Base-by-base conservation (phyloP, 192 early-diverging fungal species). In the Entomortierella lignicola region DNA sequence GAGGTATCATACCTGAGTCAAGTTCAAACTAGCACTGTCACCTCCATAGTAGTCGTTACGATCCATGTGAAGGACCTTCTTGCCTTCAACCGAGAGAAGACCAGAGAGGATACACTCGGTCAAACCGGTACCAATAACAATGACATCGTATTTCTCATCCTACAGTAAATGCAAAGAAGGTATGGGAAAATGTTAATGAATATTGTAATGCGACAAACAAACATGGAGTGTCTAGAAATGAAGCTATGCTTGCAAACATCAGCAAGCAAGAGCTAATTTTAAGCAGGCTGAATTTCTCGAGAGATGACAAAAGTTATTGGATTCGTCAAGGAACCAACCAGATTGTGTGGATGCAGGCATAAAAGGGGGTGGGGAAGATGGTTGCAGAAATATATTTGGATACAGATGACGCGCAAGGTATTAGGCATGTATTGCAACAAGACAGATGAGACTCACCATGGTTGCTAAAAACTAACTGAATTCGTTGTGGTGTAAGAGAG, bases 1-100 rank as follows among this genome's bases (percentile, higher is more conserved):
- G 12, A 20, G 59, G 4, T 41, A 17, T 34, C 64, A 65, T 87
- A 93, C 94, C 92, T 98, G 97, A 47, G 95, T 91, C 82, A 99
- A 89, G 88, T 99, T 98, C 63, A 99, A 88, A 53, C 91, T 94
- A 44, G 98, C 97, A 62, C 93, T 92, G 55, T 97, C 98, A 69
- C 93, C 98, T 74, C 98, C 98, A 77, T 99, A 99, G 85, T 98
- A 99, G 82, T 98, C 95, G 83, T 99, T 95, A 63, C 93, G 89
- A 84, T 96, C 94, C 71, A 96, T 89, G 72, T 96, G 94, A 61
- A 96, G 85, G n/a, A 96, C 94, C 79, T 94, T 94, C 84, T 96
- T 95, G 82, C 94, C 94, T 74, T 96, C 94, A 30, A 95, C 92
- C 8, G 94, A 94, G 34, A 96, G 87, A 50, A 95, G 84, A 37